These are phyloP conservation scores for Serendipita sp. DNA, from an alignment of 768 basidiomycete species.

Conservation along the genomic window DNA sequence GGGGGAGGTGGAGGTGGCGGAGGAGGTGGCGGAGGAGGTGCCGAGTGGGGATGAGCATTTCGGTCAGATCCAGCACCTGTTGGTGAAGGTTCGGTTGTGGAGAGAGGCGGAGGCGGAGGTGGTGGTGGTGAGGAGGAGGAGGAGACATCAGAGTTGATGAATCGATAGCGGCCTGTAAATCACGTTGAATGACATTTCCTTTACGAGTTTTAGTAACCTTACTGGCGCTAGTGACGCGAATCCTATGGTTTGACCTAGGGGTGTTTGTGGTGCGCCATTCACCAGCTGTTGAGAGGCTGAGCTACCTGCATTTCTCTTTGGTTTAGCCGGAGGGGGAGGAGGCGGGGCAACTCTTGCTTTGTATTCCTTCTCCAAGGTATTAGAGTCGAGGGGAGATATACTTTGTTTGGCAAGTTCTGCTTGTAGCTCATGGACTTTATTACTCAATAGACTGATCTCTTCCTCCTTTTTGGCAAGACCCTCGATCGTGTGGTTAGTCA, in stretches of 20 bases:
- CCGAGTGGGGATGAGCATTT: no score
- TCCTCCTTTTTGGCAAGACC: conserved; percentile 50
- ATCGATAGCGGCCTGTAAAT: no score
- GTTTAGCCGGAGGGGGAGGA: conserved; percentile 43
- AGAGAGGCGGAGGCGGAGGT: conserved; percentile 17
- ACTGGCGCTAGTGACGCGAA: background rate
- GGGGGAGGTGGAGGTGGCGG: conserved; percentile 13
- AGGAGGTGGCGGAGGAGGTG: no score
- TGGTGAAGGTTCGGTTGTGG: no score
- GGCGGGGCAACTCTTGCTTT: conserved; percentile 50
- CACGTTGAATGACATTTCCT: no score
- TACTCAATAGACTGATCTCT: conserved; percentile 34
- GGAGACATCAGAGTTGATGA: no score
- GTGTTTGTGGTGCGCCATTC: no score
- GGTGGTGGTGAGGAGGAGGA: conserved; percentile 9
- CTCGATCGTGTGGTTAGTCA: conserved; percentile 58
- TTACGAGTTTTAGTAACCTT: no score
- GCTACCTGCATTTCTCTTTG: conserved; percentile 15
- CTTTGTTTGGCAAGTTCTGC: conserved; percentile 26
- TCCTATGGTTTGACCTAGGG: conserved; percentile 8
- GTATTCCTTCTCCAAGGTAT: conserved; percentile 51
- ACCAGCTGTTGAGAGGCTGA: no score
- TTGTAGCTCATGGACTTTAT: conserved; percentile 15
- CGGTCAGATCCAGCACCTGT: no score
- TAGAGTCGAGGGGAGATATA: conserved; percentile 22